Evolutionary conservation across 371 early-diverging fungal species (phyloP).

Genomic region (Blastocladiella emersonii): DNA sequence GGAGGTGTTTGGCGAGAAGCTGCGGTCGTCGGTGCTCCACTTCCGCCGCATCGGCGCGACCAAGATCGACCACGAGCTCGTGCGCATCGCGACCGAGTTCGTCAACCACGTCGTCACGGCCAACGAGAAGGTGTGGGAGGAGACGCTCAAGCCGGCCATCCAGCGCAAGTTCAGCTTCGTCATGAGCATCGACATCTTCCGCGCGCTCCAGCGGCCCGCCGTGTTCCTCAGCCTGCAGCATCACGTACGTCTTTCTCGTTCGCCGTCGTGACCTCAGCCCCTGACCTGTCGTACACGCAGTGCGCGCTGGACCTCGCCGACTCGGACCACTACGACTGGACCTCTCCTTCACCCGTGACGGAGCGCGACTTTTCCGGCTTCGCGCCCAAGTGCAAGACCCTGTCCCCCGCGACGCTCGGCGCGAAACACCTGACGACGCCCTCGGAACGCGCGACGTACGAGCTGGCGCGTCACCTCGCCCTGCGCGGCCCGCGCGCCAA

Average conservation of each 20-base stretch:
- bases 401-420: conserved; percentile 13
- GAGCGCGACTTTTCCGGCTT: conserved; percentile 17
- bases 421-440: conserved; percentile 6
- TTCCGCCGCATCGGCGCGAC: conserved; percentile 31
- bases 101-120: conserved; percentile 18
- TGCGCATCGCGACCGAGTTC: conserved; percentile 16
- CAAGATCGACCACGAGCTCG: conserved; percentile 27
- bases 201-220: conserved; percentile 21
- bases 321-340: conserved; percentile 22
- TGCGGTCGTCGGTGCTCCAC: conserved; percentile 24
- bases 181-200: conserved; percentile 14
- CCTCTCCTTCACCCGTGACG: conserved; percentile 11
- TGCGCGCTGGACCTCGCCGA: conserved; percentile 29
- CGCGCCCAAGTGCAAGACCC: conserved; percentile 17
- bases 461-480: conserved; percentile 28
- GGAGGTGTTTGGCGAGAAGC: conserved; percentile 16
- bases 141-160: conserved; percentile 17
- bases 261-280: neutral
- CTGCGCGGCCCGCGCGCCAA: conserved; percentile 18
- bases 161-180: conserved; percentile 21
- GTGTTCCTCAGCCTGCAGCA: conserved; percentile 30
- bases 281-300: conserved; percentile 7
- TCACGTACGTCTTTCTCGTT: conserved; percentile 17
- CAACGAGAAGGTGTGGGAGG: conserved; percentile 25
- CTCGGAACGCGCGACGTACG: conserved; percentile 24